Evolutionary conservation across 352 stramenopile species (phyloP), one percentile per base, ranked within the genome.

Genomic region (Phytophthora megakarya): DNA sequence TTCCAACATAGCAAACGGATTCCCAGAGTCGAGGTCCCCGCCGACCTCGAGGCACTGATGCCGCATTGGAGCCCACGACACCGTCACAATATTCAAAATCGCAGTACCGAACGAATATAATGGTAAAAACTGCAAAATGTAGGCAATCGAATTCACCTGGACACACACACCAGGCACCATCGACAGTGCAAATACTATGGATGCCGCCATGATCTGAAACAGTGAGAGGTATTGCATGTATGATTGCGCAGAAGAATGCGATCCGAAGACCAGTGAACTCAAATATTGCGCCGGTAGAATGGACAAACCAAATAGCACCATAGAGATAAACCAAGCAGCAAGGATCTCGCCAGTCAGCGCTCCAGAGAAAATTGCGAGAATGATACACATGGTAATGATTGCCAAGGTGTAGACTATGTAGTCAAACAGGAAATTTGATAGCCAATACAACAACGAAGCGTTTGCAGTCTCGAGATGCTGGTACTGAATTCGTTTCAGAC

Each of bases 191-290:
- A 85, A 87, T 18, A 84, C 49, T 18, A 88, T 58, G 0, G 65
- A 77, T 2, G 66, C 65, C 10, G 67, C 83, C 48, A 95, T 55
- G 13, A 92, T 75, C 62, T 95, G 86, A 45, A 93, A 95, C 8
- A 84, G 35, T 25, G 77, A 80, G 7, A 78, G 51, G 67, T 88
- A 93, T 52, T 82, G 87, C 72, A 93, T 83, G 61, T 88, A 81
- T 28, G 86, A 90, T 55, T 93, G 86, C 8, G 86, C 86, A 0
- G 86, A 92, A 44, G 86, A 89, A 39, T 91, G 80, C 7, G 86
- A 95, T 43, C 63, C 49, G 59, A 95, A 95, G 13, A 79, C 48
- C n/a, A 93, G 63, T 23, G 81, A 90, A 10, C 72, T 61, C 0
- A 86, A 43, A 59, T 95, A 93, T 61, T 84, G 73, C 47, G 88